These are phyloP conservation scores for Ormosia semicastrata DNA, from an alignment of 306 rosid genomes.

Conservation along the genomic window DNA sequence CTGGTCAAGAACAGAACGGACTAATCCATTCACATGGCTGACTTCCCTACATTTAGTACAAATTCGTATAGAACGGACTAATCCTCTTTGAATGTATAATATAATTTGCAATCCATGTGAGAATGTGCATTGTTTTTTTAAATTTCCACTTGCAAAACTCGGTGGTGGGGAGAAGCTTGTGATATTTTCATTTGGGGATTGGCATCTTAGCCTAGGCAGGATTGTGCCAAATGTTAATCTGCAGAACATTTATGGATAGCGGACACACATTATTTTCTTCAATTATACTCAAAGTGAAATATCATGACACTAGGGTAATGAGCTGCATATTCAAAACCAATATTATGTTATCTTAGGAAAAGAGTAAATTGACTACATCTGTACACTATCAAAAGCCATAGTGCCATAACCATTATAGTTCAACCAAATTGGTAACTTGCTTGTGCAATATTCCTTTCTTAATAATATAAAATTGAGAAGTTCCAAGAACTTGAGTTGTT, in stretches of 20 bases:
- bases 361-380: conserved; percentile 17
- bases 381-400: background rate
- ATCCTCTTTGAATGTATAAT: background rate
- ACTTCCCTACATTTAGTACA: background rate
- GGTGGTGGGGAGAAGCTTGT: background rate
- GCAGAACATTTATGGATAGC: background rate
- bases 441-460: background rate
- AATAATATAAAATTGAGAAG: conserved; percentile 8
- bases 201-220: background rate
- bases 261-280: conserved; percentile 48
- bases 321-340: conserved; percentile 17
- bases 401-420: conserved; percentile 10
- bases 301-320: conserved; percentile 2
- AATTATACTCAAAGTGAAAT: conserved; percentile 32
- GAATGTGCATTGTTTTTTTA: background rate
- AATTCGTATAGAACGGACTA: background rate
- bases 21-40: conserved; percentile 39
- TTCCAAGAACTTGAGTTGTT: conserved; percentile 11
- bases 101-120: conserved; percentile 9
- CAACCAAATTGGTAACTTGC: conserved; percentile 11
- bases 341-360: conserved; percentile 18
- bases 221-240: background rate
- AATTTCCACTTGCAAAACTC: background rate
- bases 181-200: background rate
- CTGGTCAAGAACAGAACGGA: conserved; percentile 24